phyloP scores from a whole-genome alignment of 495 filamentous ascomycete species.

The Tuber indicum region DNA sequence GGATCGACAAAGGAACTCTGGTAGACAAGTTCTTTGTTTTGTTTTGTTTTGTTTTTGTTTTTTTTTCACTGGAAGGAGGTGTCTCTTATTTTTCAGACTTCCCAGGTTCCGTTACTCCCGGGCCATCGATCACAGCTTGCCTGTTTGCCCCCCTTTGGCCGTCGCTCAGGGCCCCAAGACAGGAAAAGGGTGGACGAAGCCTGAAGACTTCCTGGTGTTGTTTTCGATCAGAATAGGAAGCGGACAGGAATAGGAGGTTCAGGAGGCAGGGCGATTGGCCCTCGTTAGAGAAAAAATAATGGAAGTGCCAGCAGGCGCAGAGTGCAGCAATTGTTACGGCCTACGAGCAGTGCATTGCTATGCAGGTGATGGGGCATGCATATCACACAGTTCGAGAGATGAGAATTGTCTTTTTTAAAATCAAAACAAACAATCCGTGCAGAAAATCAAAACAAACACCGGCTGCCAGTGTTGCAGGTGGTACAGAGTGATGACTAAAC shows the following conservation, averaged over 20 bases:
- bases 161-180: slow-evolving; percentile 5
- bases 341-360: not conserved
- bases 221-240: slow-evolving; percentile 11
- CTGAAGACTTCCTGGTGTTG: not conserved
- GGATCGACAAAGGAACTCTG: not conserved
- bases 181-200: slow-evolving; percentile 3
- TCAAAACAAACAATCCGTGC: slow-evolving; percentile 20
- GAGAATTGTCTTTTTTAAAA: not conserved
- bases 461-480: not conserved
- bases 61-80: not conserved
- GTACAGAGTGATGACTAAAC: not conserved
- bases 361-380: slow-evolving; percentile 14
- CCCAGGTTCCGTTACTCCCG: slow-evolving; percentile 13
- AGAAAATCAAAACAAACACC: slow-evolving; percentile 24
- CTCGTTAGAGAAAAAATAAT: slow-evolving; percentile 9
- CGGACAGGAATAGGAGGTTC: slow-evolving; percentile 8
- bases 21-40: not conserved
- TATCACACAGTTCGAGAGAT: not conserved
- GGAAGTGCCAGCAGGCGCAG: slow-evolving; percentile 17
- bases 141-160: slow-evolving; percentile 1
- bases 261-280: slow-evolving; percentile 14
- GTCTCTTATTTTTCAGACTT: not conserved
- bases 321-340: slow-evolving; percentile 24
- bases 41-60: not conserved
- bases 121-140: slow-evolving; percentile 13